Conservation (phyloP, 495 filamentous ascomycete genomes). For the Durotheca rogersii region DNA sequence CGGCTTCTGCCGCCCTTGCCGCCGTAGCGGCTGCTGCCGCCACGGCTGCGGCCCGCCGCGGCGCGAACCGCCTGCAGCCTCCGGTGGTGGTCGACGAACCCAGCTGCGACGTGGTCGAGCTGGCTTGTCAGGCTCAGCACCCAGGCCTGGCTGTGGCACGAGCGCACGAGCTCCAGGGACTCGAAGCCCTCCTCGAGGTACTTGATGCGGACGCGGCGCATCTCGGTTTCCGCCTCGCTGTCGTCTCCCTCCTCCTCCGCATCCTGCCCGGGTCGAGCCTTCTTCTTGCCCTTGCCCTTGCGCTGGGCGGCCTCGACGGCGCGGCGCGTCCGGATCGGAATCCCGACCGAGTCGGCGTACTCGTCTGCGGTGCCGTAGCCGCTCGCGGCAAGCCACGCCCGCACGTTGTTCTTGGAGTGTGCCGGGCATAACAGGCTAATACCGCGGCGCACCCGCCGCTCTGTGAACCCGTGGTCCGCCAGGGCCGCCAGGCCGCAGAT, state of each 20-base stretch:
- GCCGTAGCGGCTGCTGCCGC: background rate
- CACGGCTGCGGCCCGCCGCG: background rate
- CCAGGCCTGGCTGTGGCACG: slow-evolving; percentile 12
- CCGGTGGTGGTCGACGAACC: slow-evolving; percentile 16
- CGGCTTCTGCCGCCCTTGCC: background rate
- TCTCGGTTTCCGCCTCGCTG: background rate
- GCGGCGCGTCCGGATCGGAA: slow-evolving; percentile 18
- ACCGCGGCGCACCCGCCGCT: slow-evolving; percentile 10
- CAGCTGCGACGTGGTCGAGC: slow-evolving; percentile 28
- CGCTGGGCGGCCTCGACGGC: background rate
- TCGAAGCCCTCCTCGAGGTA: slow-evolving; percentile 33
- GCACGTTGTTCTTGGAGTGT: slow-evolving; percentile 28
- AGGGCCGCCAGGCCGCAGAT: slow-evolving; percentile 43
- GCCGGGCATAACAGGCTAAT: slow-evolving; percentile 39
- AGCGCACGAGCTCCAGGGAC: slow-evolving; percentile 12
- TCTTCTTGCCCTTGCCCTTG: too few species aligned
- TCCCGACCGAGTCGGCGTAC: slow-evolving; percentile 22
- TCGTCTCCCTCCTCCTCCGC: background rate
- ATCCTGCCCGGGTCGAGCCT: too few species aligned
- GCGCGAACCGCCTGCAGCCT: background rate
- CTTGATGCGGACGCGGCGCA: slow-evolving; percentile 30
- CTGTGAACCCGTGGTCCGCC: slow-evolving; percentile 36
- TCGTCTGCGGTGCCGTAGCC: slow-evolving; percentile 12
- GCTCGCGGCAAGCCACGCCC: slow-evolving; percentile 33
- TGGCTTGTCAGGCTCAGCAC: slow-evolving; percentile 28